Conservation (phyloP, 257 asterid species). For the Nicotiana obtusifolia region DNA sequence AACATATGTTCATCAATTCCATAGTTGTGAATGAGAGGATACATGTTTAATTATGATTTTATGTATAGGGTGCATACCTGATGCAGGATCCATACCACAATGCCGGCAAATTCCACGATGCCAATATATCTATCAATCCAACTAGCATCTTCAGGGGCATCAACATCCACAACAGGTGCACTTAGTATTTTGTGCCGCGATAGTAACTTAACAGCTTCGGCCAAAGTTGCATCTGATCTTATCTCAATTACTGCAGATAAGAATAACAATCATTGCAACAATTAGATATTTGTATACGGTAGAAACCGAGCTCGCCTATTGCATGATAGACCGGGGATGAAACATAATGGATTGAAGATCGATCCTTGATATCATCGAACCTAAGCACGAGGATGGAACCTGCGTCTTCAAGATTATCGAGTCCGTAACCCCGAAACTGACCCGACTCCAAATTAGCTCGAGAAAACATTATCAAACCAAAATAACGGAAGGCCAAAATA, state of each 20-base stretch:
- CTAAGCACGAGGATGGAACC: too few relatives aligned
- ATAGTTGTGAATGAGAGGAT: background rate
- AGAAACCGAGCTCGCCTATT: too few relatives aligned
- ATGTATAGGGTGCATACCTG: constrained; percentile 46
- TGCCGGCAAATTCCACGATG: constrained; percentile 93
- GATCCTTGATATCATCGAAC: too few relatives aligned
- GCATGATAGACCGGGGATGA: too few relatives aligned
- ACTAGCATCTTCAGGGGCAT: constrained; percentile 88
- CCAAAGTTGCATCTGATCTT: constrained; percentile 73
- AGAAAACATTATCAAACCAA: too few relatives aligned
- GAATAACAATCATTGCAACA: background rate
- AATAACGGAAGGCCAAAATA: too few relatives aligned
- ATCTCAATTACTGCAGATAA: constrained; percentile 63
- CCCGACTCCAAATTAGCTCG: too few relatives aligned
- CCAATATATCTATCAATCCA: constrained; percentile 98
- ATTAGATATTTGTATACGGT: too few relatives aligned
- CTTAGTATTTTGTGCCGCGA: constrained; percentile 66
- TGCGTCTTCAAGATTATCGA: too few relatives aligned
- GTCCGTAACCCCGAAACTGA: too few relatives aligned
- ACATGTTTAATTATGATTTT: background rate
- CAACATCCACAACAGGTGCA: constrained; percentile 88
- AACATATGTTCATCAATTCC: background rate
- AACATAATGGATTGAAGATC: too few relatives aligned
- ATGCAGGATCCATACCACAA: constrained; percentile 91
- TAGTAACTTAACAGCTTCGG: constrained; percentile 79